Base-by-base conservation (phyloP, 139 green algal species). In the Astrephomene gubernaculifera region DNA sequence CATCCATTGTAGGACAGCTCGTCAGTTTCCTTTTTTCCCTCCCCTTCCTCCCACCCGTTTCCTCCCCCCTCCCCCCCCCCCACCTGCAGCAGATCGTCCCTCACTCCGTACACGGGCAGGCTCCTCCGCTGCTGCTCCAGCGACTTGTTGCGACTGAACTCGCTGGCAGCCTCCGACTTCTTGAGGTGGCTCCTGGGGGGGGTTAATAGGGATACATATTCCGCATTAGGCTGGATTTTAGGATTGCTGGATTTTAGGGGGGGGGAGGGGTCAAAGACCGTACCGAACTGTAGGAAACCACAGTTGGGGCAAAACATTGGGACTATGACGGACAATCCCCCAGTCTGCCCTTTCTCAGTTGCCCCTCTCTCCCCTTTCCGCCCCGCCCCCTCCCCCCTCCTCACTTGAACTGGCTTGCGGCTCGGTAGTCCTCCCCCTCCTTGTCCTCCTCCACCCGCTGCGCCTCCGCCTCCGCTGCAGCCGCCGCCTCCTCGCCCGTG, bases 131-230 rank as follows among this genome's bases (percentile, higher is more conserved):
- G 97, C 93, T 99, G 87, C 24, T 80, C 81, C 7, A 99, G 95
- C 6, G 94, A 97, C 86, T 98, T 98, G 85, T 64, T 95, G 83
- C 95, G 95, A 27, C 93, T 93, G 91, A 99, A 99, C 60, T 98
- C 96, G 72, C 85, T 95, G 29, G 87, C 89, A 1, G 95, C 96
- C 86, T 96, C 92, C 25, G 83, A 91, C 86, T 96, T 96, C 86
- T 98, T 98, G 75, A 98, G 89, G 89, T 98, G 96, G 2, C 85
- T 92, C 25, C 78, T 84, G 78, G 21, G 41, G n/a, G 29, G 33
- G 73, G 36, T 52, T 31, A 14, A 24, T 44, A 29, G 67, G 67
- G n/a, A n/a, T n/a, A n/a, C n/a, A n/a, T n/a, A n/a, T n/a, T n/a
- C n/a, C n/a, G n/a, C n/a, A n/a, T n/a, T n/a, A n/a, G n/a, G n/a